A percentile compares a stretch with the other conserved stretches of the same genome.
Evolutionary conservation across 129 eudicot species (phyloP).

Genomic region (sunflower (Helianthus annuus)): DNA sequence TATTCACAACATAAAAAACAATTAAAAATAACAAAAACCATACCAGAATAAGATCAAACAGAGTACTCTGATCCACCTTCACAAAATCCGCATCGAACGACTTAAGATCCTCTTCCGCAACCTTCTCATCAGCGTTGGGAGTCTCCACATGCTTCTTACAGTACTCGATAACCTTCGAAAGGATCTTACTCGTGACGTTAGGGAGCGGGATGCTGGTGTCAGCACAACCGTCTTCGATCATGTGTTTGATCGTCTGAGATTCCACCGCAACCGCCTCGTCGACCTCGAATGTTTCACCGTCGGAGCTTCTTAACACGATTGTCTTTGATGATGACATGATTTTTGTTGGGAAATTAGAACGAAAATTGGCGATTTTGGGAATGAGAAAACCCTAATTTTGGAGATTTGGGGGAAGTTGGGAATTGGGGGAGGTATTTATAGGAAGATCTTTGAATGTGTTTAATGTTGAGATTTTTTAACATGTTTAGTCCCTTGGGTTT

Average conservation of each 20-base stretch:
- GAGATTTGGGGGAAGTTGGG: too few relatives aligned
- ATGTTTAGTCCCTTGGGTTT: not conserved
- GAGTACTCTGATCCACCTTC: conserved; percentile 63
- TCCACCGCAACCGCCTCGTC: conserved; percentile 66
- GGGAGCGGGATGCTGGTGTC: conserved; percentile 60
- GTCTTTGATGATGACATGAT: conserved; percentile 45
- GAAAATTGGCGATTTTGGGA: conserved; percentile 12
- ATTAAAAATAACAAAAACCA: conserved; percentile 5
- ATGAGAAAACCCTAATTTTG: conserved; percentile 7
- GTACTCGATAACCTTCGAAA: conserved; percentile 75
- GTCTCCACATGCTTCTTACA: conserved; percentile 69
- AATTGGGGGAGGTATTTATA: conserved; percentile 10
- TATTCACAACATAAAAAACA: not conserved
- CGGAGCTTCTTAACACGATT: conserved; percentile 53
- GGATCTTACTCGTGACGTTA: conserved; percentile 59
- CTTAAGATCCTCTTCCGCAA: conserved; percentile 52
- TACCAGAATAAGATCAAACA: conserved; percentile 72
- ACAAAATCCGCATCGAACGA: conserved; percentile 61
- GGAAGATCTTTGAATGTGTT: not conserved
- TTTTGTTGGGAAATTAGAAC: not conserved
- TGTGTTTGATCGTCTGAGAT: conserved; percentile 61
- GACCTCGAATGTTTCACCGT: conserved; percentile 60
- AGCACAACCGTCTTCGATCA: conserved; percentile 65
- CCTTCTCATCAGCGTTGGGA: conserved; percentile 44
- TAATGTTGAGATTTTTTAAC: not conserved